These are phyloP conservation scores for Vanderwaltozyma verrucispora DNA, from an alignment of 805 yeast genomes.

Conservation along the genomic window DNA sequence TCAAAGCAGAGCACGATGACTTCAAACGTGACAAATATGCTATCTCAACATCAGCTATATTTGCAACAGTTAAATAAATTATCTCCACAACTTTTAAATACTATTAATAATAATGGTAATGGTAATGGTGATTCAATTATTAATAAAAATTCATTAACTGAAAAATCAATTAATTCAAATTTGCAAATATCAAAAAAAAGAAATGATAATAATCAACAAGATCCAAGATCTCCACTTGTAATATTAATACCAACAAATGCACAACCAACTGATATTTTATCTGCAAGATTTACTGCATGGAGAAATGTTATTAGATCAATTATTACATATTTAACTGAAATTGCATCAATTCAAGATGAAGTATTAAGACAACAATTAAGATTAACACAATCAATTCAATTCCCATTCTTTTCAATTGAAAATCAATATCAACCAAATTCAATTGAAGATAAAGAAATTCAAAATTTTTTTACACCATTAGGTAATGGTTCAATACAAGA, in stretches of 20 bases:
- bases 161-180: neutral
- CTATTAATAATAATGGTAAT: neutral
- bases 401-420: constrained; percentile 27
- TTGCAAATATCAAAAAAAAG: neutral
- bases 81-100: constrained; percentile 6
- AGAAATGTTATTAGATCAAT: constrained; percentile 66
- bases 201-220: constrained; percentile 18
- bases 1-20: constrained; percentile 32
- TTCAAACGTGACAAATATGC: constrained; percentile 28
- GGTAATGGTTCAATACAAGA: constrained; percentile 81
- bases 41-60: constrained; percentile 38
- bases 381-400: constrained; percentile 64
- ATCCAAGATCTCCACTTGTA: constrained; percentile 40
- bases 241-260: constrained; percentile 47
- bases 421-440: constrained; percentile 22
- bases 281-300: constrained; percentile 81
- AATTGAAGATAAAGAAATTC: constrained; percentile 16
- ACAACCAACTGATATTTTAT: constrained; percentile 80
- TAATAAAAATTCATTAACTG: neutral
- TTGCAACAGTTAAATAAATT: constrained; percentile 33
- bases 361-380: constrained; percentile 73
- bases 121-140: too few relatives aligned
- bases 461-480: constrained; percentile 55
- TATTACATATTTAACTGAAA: constrained; percentile 65
- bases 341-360: constrained; percentile 80